These are phyloP conservation scores for Epicoccum sorghinum DNA, from an alignment of 2,329 filamentous ascomycete species.

Conservation along the genomic window DNA sequence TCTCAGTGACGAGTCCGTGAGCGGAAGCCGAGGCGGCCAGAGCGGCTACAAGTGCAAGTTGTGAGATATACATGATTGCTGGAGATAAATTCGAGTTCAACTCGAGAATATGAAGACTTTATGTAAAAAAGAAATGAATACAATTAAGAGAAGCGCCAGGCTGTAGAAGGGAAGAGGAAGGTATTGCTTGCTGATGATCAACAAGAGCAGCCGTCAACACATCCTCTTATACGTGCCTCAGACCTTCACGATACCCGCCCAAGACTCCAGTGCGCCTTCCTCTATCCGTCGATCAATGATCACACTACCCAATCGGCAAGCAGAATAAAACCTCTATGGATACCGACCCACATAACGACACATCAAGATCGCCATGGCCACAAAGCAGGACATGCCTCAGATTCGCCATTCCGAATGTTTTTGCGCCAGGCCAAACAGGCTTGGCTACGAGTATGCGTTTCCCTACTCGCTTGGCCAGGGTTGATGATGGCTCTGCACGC, in stretches of 20 bases:
- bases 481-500: constrained; percentile 6
- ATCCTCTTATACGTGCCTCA: constrained; percentile 27
- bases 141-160: constrained; percentile 29
- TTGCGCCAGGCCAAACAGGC: constrained; percentile 21
- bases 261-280: neutral
- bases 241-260: constrained; percentile 1
- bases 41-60: constrained; percentile 32
- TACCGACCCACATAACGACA: constrained; percentile 2
- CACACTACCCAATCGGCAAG: constrained; percentile 1
- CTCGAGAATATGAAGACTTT: constrained; percentile 20
- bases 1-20: constrained; percentile 63
- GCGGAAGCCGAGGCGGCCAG: constrained; percentile 55
- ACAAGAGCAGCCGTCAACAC: constrained; percentile 5
- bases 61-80: constrained; percentile 37
- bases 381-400: constrained; percentile 24
- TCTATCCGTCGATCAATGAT: constrained; percentile 6
- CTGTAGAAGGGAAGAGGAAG: constrained; percentile 20
- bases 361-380: constrained; percentile 12
- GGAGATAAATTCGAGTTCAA: constrained; percentile 22
- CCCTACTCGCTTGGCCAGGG: constrained; percentile 25
- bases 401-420: constrained; percentile 12
- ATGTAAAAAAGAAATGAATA: constrained; percentile 1
- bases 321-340: constrained; percentile 5
- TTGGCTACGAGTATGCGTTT: constrained; percentile 33
- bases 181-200: constrained; percentile 27